phyloP scores from a whole-genome alignment of 2,329 filamentous ascomycete species.

The Neonectria coccinea region DNA sequence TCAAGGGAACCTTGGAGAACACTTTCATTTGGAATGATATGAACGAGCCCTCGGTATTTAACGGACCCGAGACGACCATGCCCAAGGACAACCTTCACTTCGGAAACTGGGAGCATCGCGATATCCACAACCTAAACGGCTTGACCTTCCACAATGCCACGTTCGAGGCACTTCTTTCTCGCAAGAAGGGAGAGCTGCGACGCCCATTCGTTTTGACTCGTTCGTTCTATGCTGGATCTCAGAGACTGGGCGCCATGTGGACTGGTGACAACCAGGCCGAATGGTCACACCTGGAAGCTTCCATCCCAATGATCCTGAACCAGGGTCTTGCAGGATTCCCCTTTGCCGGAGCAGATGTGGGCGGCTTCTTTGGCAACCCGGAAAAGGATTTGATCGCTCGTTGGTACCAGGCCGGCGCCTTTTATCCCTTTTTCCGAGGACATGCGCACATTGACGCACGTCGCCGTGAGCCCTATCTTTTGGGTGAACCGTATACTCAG shows the following conservation, averaged over 20 bases:
- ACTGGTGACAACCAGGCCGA: constrained; percentile 96
- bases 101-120: constrained; percentile 94
- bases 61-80: constrained; percentile 98
- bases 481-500: constrained; percentile 83
- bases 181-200: constrained; percentile 85
- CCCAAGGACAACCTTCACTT: constrained; percentile 97
- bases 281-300: constrained; percentile 90
- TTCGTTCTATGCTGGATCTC: constrained; percentile 90
- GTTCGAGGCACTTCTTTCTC: constrained; percentile 83
- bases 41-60: constrained; percentile 99
- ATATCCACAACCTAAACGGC: constrained; percentile 95
- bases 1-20: constrained; percentile 88
- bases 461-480: constrained; percentile 91
- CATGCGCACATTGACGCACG: constrained; percentile 98
- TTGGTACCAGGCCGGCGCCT: constrained; percentile 97
- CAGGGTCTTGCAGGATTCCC: constrained; percentile 94
- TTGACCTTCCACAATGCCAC: constrained; percentile 97
- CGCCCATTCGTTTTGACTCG: constrained; percentile 94
- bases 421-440: constrained; percentile 98
- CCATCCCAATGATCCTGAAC: constrained; percentile 92
- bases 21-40: constrained; percentile 99
- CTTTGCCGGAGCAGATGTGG: constrained; percentile 94
- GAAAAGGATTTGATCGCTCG: constrained; percentile 90
- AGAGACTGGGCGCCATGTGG: constrained; percentile 96
- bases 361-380: constrained; percentile 97